Base-by-base conservation (phyloP, 805 yeast genomes). In the Clavispora asparagi region DNA sequence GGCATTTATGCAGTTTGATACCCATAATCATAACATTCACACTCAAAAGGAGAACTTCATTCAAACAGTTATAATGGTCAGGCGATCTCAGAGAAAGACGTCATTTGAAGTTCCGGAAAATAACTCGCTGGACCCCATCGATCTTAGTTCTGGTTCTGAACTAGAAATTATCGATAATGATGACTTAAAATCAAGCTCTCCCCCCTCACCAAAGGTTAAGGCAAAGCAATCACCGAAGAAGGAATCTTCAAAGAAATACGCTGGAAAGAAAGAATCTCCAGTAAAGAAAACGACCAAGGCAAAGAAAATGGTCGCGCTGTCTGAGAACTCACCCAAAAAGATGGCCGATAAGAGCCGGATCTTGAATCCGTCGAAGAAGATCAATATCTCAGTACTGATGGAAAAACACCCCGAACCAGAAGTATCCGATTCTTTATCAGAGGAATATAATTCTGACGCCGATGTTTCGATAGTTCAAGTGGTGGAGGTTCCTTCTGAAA, bases 391-490 rank as follows among this genome's bases (percentile, higher is more conserved):
- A 19, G 23, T 19, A 19, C 23, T 19, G 23, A 4, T 5, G 5
- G 23, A 19, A 19, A 19, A 36, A 19, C 13, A n/a, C 16, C 8
- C 29, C 19, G 8, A 38, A 38, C 23, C 13, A 39, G 41, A 28
- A 39, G 27, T 23, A 28, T 9, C 41, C 28, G 40, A 9, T 23
- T 19, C 23, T 19, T 4, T 19, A 19, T 5, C 23, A 19, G 40
- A 37, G 7, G 39, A 37, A 25, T 7, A 8, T 13, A 31, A 27
- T 26, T 39, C 41, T 16, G 31, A 27, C 10, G 50, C 38, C 6
- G 50, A 49, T 6, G 27, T 49, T 23, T 32, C 41, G 13, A 41
- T 49, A n/a, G 41, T 49, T 8, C 31, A 31, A 25, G 47, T 43
- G 19, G 35, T 27, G 26, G 41, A 43, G 11, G 19, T 43, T n/a